Base-by-base conservation (phyloP, 23 red algal species). In the Gracilaria vermiculophylla region DNA sequence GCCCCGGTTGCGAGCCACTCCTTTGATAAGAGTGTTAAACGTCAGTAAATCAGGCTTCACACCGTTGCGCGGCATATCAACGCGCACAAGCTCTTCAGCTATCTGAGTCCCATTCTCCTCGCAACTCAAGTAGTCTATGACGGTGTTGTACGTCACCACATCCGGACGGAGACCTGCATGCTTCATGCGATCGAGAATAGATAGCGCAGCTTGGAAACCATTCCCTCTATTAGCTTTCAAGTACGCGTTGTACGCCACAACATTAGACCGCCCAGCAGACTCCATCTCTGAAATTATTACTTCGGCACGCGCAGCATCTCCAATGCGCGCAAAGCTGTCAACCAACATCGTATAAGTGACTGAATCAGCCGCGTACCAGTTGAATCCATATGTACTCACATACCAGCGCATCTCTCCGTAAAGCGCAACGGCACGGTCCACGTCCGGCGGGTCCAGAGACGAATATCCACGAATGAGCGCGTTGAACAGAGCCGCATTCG, bases 1-100 rank as follows among this genome's bases (percentile, higher is more conserved):
- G 17, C 76, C 62, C 53, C 62, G 61, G 37, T 80, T 82, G 8
- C 87, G 44, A 8, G 62, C 87, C 16, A 80, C 66, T 21, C 76
- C 87, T 57, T 91, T 91, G 72, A 91, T 79, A 47, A 91, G 62
- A 52, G 87, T 91, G 76, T 91, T 91, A 73, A 81, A 91, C 49
- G 87, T 91, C 27, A 73, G 77, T 32, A 72, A 48, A 39, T 91
- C 87, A 14, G 87, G 87, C 25, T 32, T 43, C 19, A 91, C 73
- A 0, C 87, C 87, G 29, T 73, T 61, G 5, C 64, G 57, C 9
- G 87, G 87, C 87, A 91, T 91, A 24, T 80, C 58, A n/a, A 81
- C 76, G 41, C 85, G 85, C 27, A 91, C 87, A 20, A 91, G 87
- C 7, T 71, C 75, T 48, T 72, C 76, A 6, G 76, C 87, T 20